Base-by-base conservation (phyloP, 768 basidiomycete genomes). In the Podaxis pistillaris region DNA sequence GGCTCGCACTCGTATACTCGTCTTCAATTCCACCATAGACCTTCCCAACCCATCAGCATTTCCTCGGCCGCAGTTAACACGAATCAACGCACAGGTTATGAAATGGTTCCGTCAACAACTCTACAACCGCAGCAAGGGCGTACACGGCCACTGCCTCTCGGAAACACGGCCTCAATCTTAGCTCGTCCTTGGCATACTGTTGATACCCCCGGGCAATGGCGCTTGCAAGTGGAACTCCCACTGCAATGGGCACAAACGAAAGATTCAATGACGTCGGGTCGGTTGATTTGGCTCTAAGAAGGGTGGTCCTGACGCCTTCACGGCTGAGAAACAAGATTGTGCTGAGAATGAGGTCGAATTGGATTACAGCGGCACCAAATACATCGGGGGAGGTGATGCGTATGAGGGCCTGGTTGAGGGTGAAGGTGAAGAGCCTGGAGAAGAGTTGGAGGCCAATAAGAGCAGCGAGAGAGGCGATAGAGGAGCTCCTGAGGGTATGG, bases 241-340 rank as follows among this genome's bases (percentile, higher is more conserved):
- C 70, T 13, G 85, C 59, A 8, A 90, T 71, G 0, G 96, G 94
- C 0, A 96, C 71, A 26, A 87, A 78, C 57, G 71, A 89, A 74
- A 81, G 83, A 82, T 77, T 82, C 66, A 57, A 74, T n/a, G 41
- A 54, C 26, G 50, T 65, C 37, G 44, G 55, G 41, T 52, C 30
- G 24, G 37, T 40, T 40, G 26, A 60, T 65, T 73, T 70, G 60
- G 70, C 80, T n/a, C 95, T 85, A 15, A 97, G 79, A 4, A 97
- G 81, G 5, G 92, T 87, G 71, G 90, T 93, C 44, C 97, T 83
- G 7, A 98, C 83, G 17, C 96, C 96, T 73, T 99, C 97, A n/a
- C 97, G 82, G 37, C 90, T 89, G 7, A 98, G 80, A 73, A 98
- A 98, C 49, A 98, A 80, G 68, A 96, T 91, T 11, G 94, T 94